These are phyloP conservation scores for Xylaria scruposa DNA, from an alignment of 495 filamentous ascomycete species.

Conservation along the genomic window DNA sequence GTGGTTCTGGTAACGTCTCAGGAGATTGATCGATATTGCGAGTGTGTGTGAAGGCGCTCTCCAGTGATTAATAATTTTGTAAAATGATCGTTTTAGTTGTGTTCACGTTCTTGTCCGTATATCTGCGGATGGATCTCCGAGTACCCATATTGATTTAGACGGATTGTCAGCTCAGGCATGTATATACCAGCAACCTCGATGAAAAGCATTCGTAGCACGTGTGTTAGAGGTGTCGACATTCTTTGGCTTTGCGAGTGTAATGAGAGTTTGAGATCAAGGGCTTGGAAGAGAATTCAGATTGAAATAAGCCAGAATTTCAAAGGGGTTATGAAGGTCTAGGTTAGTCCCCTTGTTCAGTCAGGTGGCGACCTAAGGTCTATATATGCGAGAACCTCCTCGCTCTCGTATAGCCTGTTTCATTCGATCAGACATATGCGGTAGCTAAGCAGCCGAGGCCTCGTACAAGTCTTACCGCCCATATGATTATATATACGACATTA, in stretches of 20 bases:
- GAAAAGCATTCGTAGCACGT: not conserved
- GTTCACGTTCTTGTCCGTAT: not conserved
- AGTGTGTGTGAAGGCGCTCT: not conserved
- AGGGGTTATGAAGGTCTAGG: too few relatives aligned
- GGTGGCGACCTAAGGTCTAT: too few relatives aligned
- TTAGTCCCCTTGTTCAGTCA: too few relatives aligned
- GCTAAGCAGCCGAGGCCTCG: too few relatives aligned
- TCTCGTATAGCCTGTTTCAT: too few relatives aligned
- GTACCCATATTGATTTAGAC: not conserved
- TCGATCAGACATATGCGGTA: too few relatives aligned
- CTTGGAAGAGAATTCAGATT: too few relatives aligned
- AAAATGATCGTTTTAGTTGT: not conserved
- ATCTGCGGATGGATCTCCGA: not conserved
- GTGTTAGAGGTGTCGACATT: not conserved
- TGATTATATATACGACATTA: too few relatives aligned
- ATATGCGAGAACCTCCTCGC: too few relatives aligned
- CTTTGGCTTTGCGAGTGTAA: not conserved
- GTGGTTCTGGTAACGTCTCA: not conserved
- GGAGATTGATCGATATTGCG: not conserved
- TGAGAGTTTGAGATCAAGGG: too few relatives aligned
- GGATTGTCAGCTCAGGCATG: not conserved
- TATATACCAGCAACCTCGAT: not conserved
- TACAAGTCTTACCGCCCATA: too few relatives aligned
- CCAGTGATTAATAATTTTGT: not conserved
- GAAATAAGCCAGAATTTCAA: too few relatives aligned